Conservation (phyloP, 768 basidiomycete genomes). For the Lactarius evosmus region DNA sequence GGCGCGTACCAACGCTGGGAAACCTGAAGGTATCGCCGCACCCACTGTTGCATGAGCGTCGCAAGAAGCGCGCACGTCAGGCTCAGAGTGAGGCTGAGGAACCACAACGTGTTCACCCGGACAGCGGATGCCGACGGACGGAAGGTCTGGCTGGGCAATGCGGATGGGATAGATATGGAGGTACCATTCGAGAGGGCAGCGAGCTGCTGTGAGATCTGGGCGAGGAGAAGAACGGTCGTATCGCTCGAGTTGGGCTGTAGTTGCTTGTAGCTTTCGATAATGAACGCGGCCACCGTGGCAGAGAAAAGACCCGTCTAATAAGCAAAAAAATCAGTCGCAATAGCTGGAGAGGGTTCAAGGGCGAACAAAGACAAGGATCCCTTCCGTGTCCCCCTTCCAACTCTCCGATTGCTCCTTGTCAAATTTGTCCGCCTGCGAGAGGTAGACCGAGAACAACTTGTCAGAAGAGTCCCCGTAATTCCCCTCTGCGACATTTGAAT, state of each 20-base stretch:
- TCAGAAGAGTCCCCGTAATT: conserved; percentile 22
- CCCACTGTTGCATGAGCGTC: conserved; percentile 28
- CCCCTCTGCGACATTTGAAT: conserved; percentile 3
- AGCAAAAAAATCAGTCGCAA: not conserved
- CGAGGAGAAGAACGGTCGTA: conserved; percentile 17
- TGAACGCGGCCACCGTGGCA: conserved; percentile 30
- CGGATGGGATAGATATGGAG: conserved; percentile 9
- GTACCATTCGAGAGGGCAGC: conserved; percentile 11
- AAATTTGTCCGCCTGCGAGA: conserved; percentile 23
- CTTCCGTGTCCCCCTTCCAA: conserved; percentile 29
- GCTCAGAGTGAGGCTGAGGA: conserved; percentile 24
- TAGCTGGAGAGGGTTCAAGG: not conserved
- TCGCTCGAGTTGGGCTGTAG: conserved; percentile 24
- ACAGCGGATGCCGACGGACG: conserved; percentile 9
- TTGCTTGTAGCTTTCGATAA: conserved; percentile 28
- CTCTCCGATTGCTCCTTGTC: conserved; percentile 24
- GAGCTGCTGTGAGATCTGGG: conserved; percentile 26
- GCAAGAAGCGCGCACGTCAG: conserved; percentile 26
- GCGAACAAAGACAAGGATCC: conserved; percentile 27
- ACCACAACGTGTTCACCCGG: conserved; percentile 25
- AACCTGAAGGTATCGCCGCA: conserved; percentile 21
- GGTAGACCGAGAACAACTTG: conserved; percentile 23
- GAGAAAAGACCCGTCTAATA: conserved; percentile 32
- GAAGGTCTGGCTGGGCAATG: conserved; percentile 6
- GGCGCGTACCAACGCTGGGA: conserved; percentile 21